Evolutionary conservation across 1,284 basidiomycete genomes (phyloP).

Genomic region (Grifola frondosa): DNA sequence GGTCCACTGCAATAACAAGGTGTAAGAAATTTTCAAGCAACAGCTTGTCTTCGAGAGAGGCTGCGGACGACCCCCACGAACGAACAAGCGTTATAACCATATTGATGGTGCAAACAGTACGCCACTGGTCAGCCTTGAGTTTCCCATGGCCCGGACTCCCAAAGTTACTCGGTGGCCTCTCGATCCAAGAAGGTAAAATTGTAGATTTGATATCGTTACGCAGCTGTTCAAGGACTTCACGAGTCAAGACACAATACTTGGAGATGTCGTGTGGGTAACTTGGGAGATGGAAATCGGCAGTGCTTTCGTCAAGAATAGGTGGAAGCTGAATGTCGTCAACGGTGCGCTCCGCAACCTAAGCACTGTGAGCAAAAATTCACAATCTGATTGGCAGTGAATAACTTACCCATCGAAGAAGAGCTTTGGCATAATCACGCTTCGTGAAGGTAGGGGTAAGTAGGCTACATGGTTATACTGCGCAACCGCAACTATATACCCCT

Average conservation of each 20-base stretch:
- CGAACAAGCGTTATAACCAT: constrained; percentile 34
- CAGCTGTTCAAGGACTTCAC: constrained; percentile 21
- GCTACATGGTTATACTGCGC: neutral
- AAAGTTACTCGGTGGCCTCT: constrained; percentile 27
- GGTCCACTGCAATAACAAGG: constrained; percentile 34
- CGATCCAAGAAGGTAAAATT: constrained; percentile 31
- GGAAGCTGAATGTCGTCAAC: neutral
- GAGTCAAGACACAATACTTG: constrained; percentile 2
- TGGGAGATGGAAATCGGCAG: neutral
- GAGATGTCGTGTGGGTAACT: neutral
- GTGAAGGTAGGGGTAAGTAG: neutral
- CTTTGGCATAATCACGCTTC: neutral
- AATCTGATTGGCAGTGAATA: too few species aligned
- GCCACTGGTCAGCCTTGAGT: constrained; percentile 40
- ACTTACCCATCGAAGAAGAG: too few species aligned
- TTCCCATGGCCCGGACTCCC: constrained; percentile 33
- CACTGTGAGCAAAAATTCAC: too few species aligned
- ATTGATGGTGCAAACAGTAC: constrained; percentile 24
- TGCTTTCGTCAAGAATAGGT: neutral
- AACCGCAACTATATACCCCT: neutral
- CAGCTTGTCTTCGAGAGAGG: neutral
- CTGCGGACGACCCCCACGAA: constrained; percentile 30
- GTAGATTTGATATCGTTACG: constrained; percentile 29
- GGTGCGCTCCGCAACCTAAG: too few species aligned
- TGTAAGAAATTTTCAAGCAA: constrained; percentile 41